A percentile compares a stretch with the other conserved stretches of the same genome.
phyloP scores from a whole-genome alignment of 495 filamentous ascomycete species.

The Penicillium macrosclerotiorum region DNA sequence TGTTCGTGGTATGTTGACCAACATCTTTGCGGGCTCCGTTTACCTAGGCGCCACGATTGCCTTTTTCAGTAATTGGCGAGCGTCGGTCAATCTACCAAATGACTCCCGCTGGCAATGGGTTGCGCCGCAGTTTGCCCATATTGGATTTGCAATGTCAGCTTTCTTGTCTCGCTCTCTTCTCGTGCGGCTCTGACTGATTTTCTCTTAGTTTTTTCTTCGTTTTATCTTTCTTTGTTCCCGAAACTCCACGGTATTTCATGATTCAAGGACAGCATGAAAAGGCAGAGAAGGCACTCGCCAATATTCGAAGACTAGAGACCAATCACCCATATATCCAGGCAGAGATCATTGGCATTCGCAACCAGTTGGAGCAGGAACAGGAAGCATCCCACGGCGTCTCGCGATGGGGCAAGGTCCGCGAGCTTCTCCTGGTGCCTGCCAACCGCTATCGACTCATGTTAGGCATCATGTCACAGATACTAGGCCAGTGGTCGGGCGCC shows the following conservation, averaged over 20 bases:
- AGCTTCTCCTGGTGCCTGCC: slow-evolving; percentile 9
- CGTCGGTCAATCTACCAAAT: background rate
- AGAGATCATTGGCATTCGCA: background rate
- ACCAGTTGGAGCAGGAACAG: background rate
- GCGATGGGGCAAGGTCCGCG: slow-evolving; percentile 3
- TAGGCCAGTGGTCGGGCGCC: slow-evolving; percentile 21
- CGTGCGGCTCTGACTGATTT: too few relatives aligned
- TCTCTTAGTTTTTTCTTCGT: too few relatives aligned
- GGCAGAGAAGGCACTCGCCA: too few relatives aligned
- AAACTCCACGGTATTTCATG: too few relatives aligned
- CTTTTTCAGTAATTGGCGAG: background rate
- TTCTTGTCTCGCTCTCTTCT: too few relatives aligned
- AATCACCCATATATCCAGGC: slow-evolving; percentile 12
- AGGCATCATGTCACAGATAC: slow-evolving; percentile 8
- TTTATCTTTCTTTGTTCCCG: too few relatives aligned
- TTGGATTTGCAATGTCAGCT: too few relatives aligned
- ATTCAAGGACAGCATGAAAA: too few relatives aligned
- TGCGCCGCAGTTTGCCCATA: too few relatives aligned
- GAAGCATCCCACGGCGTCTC: background rate
- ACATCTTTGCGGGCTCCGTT: background rate
- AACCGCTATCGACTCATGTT: slow-evolving; percentile 17
- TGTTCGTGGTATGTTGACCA: slow-evolving; percentile 15
- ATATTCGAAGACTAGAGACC: too few relatives aligned
- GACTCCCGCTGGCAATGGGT: too few relatives aligned
- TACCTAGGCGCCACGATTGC: background rate